Evolutionary conservation across 345 rosid species (phyloP).

Genomic region (Garcia nutans): DNA sequence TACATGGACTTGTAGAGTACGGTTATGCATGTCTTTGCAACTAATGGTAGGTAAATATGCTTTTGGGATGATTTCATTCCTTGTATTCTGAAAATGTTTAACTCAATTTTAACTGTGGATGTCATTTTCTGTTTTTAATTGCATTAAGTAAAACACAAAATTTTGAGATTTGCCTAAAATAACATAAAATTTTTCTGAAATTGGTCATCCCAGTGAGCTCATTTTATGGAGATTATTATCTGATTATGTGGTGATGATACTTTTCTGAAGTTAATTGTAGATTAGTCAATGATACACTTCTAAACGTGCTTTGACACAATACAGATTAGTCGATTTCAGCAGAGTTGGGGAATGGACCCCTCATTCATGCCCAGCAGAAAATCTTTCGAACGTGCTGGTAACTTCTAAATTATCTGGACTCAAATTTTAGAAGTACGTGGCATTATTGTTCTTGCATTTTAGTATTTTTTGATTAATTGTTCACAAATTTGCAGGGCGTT

Average conservation of each 20-base stretch:
- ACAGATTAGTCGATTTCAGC: conserved; percentile 72
- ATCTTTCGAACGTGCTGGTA: conserved; percentile 96
- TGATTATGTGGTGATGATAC: not conserved
- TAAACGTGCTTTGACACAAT: not conserved
- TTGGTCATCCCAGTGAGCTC: not conserved
- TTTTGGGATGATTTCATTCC: not conserved
- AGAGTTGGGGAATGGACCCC: conserved; percentile 96
- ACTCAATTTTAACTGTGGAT: not conserved
- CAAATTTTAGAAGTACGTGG: not conserved
- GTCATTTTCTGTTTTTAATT: not conserved
- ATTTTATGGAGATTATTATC: not conserved
- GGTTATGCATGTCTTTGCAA: not conserved
- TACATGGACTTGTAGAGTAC: not conserved
- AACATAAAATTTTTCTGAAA: too few species aligned
- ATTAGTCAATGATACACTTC: not conserved
- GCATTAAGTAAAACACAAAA: too few species aligned
- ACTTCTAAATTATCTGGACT: not conserved
- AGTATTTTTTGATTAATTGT: not conserved
- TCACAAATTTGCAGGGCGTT: conserved; percentile 56
- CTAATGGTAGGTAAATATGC: not conserved
- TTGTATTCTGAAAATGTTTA: not conserved
- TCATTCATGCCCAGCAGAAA: conserved; percentile 95
- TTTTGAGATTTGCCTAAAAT: too few species aligned
- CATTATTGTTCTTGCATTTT: not conserved
- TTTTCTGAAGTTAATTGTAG: not conserved